Percentiles rank a stretch among this genome's conserved stretches.
Conservation (phyloP, 768 basidiomycete species). For the Amanita pseudoporphyria region DNA sequence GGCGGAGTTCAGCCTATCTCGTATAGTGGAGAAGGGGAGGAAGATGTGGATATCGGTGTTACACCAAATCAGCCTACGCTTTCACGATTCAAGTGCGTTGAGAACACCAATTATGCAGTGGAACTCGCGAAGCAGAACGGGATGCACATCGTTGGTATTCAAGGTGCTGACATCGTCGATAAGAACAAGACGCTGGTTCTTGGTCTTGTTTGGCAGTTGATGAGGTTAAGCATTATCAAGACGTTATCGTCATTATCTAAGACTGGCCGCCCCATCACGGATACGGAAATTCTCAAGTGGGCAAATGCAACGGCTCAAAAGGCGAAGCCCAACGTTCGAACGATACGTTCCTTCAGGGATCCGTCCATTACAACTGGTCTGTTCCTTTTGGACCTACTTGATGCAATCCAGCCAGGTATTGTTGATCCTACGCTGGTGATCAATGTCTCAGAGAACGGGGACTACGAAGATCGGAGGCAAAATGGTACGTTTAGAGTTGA, state of each 20-base stretch:
- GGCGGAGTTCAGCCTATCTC: conserved; percentile 35
- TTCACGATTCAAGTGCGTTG: conserved; percentile 94
- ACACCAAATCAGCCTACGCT: conserved; percentile 78
- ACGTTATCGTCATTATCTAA: conserved; percentile 74
- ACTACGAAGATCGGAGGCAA: conserved; percentile 83
- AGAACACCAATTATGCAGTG: conserved; percentile 95
- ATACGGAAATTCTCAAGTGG: conserved; percentile 94
- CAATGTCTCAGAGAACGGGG: conserved; percentile 45
- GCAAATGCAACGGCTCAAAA: conserved; percentile 84
- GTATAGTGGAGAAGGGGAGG: conserved; percentile 39
- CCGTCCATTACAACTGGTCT: conserved; percentile 79
- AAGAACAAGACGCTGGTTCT: conserved; percentile 88
- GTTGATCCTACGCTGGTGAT: conserved; percentile 83
- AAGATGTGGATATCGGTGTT: conserved; percentile 73
- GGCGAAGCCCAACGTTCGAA: conserved; percentile 42
- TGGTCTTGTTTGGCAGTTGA: conserved; percentile 96
- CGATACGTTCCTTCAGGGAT: conserved; percentile 93
- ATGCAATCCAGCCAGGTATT: conserved; percentile 87
- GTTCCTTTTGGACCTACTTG: conserved; percentile 90
- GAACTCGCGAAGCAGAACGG: conserved; percentile 89
- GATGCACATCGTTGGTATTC: conserved; percentile 95
- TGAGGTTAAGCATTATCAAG: conserved; percentile 91
- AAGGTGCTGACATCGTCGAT: conserved; percentile 96
- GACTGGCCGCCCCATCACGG: conserved; percentile 70
- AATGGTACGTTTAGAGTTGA: conserved; percentile 55